Percentiles rank a stretch among this genome's conserved stretches.
Conservation (phyloP, 2,329 filamentous ascomycete species). For the Alternaria angustiovoidea region DNA sequence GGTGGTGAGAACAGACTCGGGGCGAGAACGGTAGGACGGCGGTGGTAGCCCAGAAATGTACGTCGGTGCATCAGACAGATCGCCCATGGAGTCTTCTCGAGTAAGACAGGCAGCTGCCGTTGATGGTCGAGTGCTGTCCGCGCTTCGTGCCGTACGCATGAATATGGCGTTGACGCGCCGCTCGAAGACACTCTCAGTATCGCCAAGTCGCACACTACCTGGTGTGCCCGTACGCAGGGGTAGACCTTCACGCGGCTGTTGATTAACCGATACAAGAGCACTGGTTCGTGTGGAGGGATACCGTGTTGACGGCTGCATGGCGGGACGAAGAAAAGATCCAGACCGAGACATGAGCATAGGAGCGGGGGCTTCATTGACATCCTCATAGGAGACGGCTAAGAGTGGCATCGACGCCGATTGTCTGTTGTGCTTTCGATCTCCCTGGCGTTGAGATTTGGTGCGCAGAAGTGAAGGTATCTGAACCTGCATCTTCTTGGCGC, state of each 20-base stretch:
- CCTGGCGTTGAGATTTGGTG: constrained; percentile 23
- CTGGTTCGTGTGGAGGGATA: constrained; percentile 10
- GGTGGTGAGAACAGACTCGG: constrained; percentile 40
- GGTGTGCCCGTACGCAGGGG: constrained; percentile 17
- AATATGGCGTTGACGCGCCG: constrained; percentile 26
- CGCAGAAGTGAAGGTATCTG: constrained; percentile 40
- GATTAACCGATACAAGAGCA: constrained; percentile 2
- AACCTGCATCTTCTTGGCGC: constrained; percentile 40
- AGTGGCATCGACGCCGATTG: constrained; percentile 39
- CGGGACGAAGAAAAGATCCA: constrained; percentile 14
- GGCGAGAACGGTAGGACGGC: constrained; percentile 45
- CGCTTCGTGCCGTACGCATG: constrained; percentile 14
- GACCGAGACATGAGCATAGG: constrained; percentile 20
- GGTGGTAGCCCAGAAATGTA: constrained; percentile 44
- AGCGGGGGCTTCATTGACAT: constrained; percentile 11
- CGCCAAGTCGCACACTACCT: constrained; percentile 21
- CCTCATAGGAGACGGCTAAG: constrained; percentile 27
- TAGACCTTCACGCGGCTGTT: constrained; percentile 8
- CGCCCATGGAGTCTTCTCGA: constrained; percentile 42
- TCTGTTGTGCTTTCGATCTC: constrained; percentile 26
- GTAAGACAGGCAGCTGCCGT: constrained; percentile 23
- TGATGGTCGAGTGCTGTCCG: constrained; percentile 22
- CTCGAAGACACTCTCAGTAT: constrained; percentile 26
- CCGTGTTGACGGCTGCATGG: constrained; percentile 12
- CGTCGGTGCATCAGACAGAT: constrained; percentile 44